Base-by-base conservation (phyloP, 129 eudicot genomes). In the Erigeron canadensis region DNA sequence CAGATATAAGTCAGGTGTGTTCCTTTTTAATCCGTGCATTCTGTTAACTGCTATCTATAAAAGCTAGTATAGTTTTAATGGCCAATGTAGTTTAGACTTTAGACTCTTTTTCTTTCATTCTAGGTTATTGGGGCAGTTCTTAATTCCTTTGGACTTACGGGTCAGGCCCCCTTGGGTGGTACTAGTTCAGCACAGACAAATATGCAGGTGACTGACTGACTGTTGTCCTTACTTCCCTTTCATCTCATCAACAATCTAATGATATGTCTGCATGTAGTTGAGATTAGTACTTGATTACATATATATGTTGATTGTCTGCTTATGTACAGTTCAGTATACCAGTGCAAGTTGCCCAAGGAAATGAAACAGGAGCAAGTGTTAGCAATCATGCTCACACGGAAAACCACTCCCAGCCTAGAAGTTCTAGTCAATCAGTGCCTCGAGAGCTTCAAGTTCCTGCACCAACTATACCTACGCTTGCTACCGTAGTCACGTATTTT, bases 121-220 rank as follows among this genome's bases (percentile, higher is more conserved):
- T 28, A 28, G 34, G 34, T 28, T 28, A 28, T 28, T 28, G 34
- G 95, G 67, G 89, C 96, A 5, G 96, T 93, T 73, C 63, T 93
- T 61, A 93, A 93, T 79, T 81, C 91, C 6, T 43, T 93, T 65
- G 98, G 98, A 39, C 69, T 87, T 60, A 85, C 91, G 28, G 86
- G 77, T 50, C 85, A 73, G 74, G 69, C 79, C 70, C 69, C 71
- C 11, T 39, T 50, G 46, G 74, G 67, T 75, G 86, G 75, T 70
- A 34, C 64, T 44, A 86, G 86, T 40, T 82, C 74, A 67, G 37
- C 73, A 40, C 89, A 63, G n/a, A 79, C 93, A 51, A 72, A 81
- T 71, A 48, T 81, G 74, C 89, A 83, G 88, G 98, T 89, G 70
- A 38, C 53, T 39, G 28, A 86, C 96, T 89, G 70, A 38, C 53